Conservation (phyloP, 139 green algal species). For the Coccomyxa sp. region DNA sequence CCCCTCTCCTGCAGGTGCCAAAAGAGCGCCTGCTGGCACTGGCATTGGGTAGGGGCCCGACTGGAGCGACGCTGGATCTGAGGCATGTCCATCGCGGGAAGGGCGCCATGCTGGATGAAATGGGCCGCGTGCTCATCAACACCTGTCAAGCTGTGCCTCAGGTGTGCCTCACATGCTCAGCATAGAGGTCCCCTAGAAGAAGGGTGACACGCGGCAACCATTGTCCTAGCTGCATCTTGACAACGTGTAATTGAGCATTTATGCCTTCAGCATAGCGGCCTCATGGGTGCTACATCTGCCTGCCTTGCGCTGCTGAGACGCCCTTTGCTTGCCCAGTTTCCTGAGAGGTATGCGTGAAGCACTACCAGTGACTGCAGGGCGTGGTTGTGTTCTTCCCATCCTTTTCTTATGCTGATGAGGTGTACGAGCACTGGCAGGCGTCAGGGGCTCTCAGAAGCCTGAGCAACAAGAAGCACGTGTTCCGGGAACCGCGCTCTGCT, state of each 20-base stretch:
- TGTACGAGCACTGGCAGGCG: conserved; percentile 48
- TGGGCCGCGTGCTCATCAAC: conserved; percentile 71
- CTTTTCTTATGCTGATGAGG: conserved; percentile 69
- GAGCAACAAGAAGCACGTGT: conserved; percentile 53
- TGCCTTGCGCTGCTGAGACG: too few species aligned
- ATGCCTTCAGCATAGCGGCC: too few species aligned
- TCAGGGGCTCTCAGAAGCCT: conserved; percentile 50
- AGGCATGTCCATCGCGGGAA: conserved; percentile 34
- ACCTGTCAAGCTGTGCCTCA: conserved; percentile 39
- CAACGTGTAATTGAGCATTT: too few species aligned
- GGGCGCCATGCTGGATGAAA: conserved; percentile 56
- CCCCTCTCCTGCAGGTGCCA: neutral
- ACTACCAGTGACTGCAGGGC: conserved; percentile 36
- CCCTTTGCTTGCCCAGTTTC: too few species aligned
- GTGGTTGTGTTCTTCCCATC: conserved; percentile 92
- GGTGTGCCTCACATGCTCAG: neutral
- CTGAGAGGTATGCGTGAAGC: too few species aligned
- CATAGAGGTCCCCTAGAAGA: neutral
- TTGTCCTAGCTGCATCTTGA: neutral
- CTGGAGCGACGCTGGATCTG: conserved; percentile 65
- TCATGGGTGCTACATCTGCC: too few species aligned
- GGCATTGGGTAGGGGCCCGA: conserved; percentile 49
- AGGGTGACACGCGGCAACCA: neutral
- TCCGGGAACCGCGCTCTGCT: conserved; percentile 56
- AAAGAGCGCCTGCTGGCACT: conserved; percentile 57